A percentile compares a stretch with the other conserved stretches of the same genome.
Evolutionary conservation across 192 early-diverging fungal species (phyloP).

Genomic region (Coemansia sp.): DNA sequence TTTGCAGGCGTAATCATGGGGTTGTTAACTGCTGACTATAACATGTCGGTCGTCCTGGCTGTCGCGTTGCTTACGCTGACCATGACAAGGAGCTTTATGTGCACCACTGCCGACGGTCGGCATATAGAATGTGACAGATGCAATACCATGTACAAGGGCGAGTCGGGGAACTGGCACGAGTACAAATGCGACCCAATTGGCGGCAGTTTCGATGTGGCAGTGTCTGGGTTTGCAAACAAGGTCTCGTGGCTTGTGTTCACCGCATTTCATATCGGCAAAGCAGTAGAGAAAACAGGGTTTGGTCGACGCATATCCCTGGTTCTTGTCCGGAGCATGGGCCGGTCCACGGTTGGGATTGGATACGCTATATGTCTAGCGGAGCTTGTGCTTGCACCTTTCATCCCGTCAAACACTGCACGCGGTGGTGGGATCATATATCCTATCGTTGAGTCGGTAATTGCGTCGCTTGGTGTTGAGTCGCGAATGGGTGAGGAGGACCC

Average conservation of each 20-base stretch:
- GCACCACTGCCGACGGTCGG: slow-evolving; percentile 53
- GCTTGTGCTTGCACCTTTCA: slow-evolving; percentile 65
- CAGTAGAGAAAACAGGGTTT: slow-evolving; percentile 62
- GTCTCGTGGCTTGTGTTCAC: slow-evolving; percentile 71
- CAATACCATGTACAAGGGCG: slow-evolving; percentile 30
- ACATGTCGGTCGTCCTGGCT: slow-evolving; percentile 58
- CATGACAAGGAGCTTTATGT: slow-evolving; percentile 62
- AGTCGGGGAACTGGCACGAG: slow-evolving; percentile 34
- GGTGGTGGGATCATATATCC: slow-evolving; percentile 79
- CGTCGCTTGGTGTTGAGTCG: slow-evolving; percentile 53
- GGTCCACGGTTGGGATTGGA: slow-evolving; percentile 56
- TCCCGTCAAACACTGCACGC: slow-evolving; percentile 72
- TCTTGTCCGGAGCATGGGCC: slow-evolving; percentile 58
- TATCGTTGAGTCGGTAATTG: slow-evolving; percentile 66
- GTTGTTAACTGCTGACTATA: slow-evolving; percentile 54
- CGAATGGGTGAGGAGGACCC: slow-evolving; percentile 23
- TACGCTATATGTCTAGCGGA: slow-evolving; percentile 61
- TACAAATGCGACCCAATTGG: slow-evolving; percentile 62
- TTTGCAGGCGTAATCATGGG: slow-evolving; percentile 57
- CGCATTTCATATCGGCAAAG: slow-evolving; percentile 75
- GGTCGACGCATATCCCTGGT: slow-evolving; percentile 64
- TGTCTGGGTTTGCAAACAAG: slow-evolving; percentile 64
- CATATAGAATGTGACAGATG: slow-evolving; percentile 59
- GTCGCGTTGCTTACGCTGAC: slow-evolving; percentile 59
- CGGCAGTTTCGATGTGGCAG: slow-evolving; percentile 61